These are phyloP conservation scores for Cyberlindnera nakhonratchasimensis DNA, from an alignment of 805 yeast species.

Conservation along the genomic window DNA sequence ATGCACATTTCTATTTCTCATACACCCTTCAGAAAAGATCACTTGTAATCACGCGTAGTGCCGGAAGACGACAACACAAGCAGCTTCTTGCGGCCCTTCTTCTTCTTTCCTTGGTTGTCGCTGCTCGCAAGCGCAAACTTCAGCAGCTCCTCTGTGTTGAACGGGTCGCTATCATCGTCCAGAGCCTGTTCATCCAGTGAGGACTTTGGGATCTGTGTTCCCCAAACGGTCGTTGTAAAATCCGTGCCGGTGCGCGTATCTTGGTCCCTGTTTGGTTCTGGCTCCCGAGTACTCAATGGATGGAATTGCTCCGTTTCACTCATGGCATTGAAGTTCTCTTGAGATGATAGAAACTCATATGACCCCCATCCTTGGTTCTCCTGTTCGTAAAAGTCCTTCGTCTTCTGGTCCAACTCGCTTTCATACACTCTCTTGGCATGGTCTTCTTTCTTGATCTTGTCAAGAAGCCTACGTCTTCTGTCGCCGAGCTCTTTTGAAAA, in stretches of 20 bases:
- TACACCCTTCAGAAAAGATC: not conserved
- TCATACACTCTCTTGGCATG: conserved; percentile 54
- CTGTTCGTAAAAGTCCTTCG: conserved; percentile 53
- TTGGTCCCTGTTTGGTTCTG: conserved; percentile 12
- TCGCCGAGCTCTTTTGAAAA: conserved; percentile 56
- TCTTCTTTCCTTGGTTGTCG: conserved; percentile 10
- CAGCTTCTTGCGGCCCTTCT: conserved; percentile 22
- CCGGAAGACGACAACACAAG: conserved; percentile 18
- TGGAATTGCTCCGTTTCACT: conserved; percentile 23
- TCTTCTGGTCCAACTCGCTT: conserved; percentile 52
- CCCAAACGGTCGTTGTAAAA: conserved; percentile 67
- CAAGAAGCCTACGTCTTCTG: conserved; percentile 48
- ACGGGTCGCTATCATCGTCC: conserved; percentile 28
- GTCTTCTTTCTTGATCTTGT: conserved; percentile 58
- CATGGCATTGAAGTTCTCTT: conserved; percentile 1
- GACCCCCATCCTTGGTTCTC: conserved; percentile 45
- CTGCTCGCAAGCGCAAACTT: conserved; percentile 9
- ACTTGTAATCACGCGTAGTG: conserved; percentile 5
- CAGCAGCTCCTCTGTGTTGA: conserved; percentile 20
- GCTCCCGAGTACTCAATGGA: conserved; percentile 20
- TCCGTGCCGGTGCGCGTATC: too few species aligned
- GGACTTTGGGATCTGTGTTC: conserved; percentile 44
- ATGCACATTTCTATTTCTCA: too few species aligned
- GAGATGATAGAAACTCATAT: conserved; percentile 29
- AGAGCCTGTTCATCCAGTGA: conserved; percentile 31